phyloP scores from a whole-genome alignment of 495 filamentous ascomycete species.

The Penicillium flavigenum region DNA sequence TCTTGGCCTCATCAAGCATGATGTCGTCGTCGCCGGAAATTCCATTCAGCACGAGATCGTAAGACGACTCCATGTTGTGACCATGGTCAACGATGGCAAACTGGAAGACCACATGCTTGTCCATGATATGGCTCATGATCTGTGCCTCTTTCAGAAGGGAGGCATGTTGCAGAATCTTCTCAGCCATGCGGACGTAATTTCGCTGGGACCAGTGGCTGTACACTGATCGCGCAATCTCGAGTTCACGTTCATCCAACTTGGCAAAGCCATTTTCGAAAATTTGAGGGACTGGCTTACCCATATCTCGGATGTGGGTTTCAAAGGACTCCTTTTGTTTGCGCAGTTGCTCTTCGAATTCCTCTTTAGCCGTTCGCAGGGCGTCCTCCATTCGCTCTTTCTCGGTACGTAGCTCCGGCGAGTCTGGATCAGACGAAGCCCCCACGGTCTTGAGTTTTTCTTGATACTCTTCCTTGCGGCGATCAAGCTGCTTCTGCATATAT shows the following conservation, averaged over 20 bases:
- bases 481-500: conserved; percentile 84
- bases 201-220: conserved; percentile 77
- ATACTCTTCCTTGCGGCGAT: conserved; percentile 79
- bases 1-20: conserved; percentile 74
- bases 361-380: conserved; percentile 71
- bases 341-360: conserved; percentile 81
- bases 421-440: conserved; percentile 69
- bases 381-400: conserved; percentile 90
- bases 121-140: conserved; percentile 95
- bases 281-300: conserved; percentile 53
- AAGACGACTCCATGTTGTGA: conserved; percentile 85
- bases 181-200: conserved; percentile 93
- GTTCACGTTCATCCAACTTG: conserved; percentile 68
- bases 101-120: conserved; percentile 92
- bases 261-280: conserved; percentile 51
- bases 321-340: conserved; percentile 73
- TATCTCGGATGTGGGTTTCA: conserved; percentile 64
- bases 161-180: conserved; percentile 83
- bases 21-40: conserved; percentile 87
- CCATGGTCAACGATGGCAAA: conserved; percentile 89
- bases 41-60: conserved; percentile 92
- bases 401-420: conserved; percentile 78
- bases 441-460: conserved; percentile 76
- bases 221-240: conserved; percentile 62
- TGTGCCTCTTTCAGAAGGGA: conserved; percentile 91